Evolutionary conservation across 805 yeast genomes (phyloP).

Genomic region (Metschnikowia anglica): DNA sequence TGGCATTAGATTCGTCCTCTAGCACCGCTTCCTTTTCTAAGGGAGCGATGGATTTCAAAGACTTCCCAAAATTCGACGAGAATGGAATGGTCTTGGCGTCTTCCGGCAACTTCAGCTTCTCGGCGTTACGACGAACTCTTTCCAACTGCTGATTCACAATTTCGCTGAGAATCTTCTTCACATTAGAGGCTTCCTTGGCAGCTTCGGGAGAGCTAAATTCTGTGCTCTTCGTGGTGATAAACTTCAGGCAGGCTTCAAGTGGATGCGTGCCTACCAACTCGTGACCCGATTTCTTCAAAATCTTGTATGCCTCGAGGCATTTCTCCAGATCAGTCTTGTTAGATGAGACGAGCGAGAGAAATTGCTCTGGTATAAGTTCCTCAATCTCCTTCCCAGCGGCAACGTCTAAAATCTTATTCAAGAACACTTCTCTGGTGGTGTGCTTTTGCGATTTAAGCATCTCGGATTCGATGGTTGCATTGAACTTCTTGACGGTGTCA

Average conservation of each 20-base stretch:
- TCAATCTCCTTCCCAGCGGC: conserved; percentile 29
- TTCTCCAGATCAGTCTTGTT: conserved; percentile 29
- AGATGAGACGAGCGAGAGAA: conserved; percentile 18
- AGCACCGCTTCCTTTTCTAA: conserved; percentile 44
- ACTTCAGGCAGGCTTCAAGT: conserved; percentile 23
- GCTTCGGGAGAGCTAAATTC: conserved; percentile 32
- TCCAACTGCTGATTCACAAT: conserved; percentile 36
- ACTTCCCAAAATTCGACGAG: conserved; percentile 27
- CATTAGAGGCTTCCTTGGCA: conserved; percentile 31
- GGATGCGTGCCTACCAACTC: conserved; percentile 23
- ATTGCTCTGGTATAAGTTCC: conserved; percentile 18
- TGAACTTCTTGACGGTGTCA: conserved; percentile 28
- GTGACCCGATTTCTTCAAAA: conserved; percentile 30
- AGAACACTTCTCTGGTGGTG: conserved; percentile 47
- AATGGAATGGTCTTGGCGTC: conserved; percentile 29
- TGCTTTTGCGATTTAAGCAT: conserved; percentile 44
- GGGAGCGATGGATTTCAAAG: conserved; percentile 33
- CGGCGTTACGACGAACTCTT: conserved; percentile 30
- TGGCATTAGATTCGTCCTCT: conserved; percentile 51
- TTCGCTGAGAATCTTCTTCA: conserved; percentile 39
- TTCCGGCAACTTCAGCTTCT: conserved; percentile 30
- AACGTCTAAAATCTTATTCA: conserved; percentile 42
- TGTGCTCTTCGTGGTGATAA: conserved; percentile 35
- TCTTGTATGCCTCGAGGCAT: conserved; percentile 35
- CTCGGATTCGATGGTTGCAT: conserved; percentile 39